Evolutionary conservation across 2,329 filamentous ascomycete species (phyloP).

Genomic region (Alternaria triticimaculans): DNA sequence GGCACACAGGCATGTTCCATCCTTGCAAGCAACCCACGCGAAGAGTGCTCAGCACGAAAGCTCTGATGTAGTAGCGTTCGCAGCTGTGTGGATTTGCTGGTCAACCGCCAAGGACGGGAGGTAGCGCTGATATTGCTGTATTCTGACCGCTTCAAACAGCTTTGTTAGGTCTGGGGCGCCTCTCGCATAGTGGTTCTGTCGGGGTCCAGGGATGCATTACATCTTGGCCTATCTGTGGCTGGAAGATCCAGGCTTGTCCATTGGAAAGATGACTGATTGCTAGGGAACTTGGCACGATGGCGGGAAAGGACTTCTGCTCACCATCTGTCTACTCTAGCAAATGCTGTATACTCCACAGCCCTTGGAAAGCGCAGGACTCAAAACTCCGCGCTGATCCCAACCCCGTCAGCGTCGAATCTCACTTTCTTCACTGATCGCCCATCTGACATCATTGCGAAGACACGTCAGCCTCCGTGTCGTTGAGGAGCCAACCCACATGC

Average conservation of each 20-base stretch:
- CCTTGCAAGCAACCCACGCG: neutral
- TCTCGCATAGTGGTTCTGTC: neutral
- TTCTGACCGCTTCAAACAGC: neutral
- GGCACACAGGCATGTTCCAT: neutral
- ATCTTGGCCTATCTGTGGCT: neutral
- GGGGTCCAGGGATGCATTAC: neutral
- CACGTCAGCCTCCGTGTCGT: conserved; percentile 1
- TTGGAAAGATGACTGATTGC: neutral
- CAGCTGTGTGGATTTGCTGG: neutral
- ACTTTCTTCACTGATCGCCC: neutral
- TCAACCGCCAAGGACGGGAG: neutral
- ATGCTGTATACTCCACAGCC: neutral
- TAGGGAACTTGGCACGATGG: neutral
- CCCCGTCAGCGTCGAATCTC: neutral
- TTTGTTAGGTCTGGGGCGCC: neutral
- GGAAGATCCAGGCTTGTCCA: neutral
- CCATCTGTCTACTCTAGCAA: neutral
- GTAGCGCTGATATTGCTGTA: neutral
- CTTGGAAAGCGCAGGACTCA: neutral
- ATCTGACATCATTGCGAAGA: neutral
- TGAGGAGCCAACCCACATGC: neutral
- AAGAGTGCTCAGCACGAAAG: neutral
- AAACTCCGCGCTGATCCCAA: neutral
- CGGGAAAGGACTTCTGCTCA: neutral
- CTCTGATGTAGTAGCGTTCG: neutral